Evolutionary conservation across 257 asterid species (phyloP), one percentile per base, ranked within the genome.

Genomic region (Ophiorrhiza pumila): DNA sequence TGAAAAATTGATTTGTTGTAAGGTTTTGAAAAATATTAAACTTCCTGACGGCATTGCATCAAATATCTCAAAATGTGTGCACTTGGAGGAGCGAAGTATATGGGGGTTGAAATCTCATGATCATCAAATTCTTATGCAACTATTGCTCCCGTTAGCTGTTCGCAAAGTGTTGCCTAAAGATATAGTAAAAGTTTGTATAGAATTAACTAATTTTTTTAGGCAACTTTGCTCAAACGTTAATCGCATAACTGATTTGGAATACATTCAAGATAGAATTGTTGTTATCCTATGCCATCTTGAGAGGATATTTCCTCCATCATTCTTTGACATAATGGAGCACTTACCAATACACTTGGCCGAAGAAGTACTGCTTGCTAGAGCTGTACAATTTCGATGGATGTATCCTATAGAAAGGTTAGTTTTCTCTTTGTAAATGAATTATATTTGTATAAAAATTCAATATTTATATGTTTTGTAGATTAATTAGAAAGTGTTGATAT

Each of bases 301-400:
- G 20, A 60, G 20, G 42, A 60, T 60, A 29, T 60, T 60, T 31
- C 42, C 66, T 35, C 39, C 11, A 29, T 29, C 66, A 60, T 60
- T 60, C 22, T 32, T 62, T 62, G 45, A 62, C 31, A 34, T 62
- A 32, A 62, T 62, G 68, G 68, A 62, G 31, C 68, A 62, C 27
- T 37, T 34, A 9, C 68, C 46, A 20, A 62, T 14, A 5, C 46
- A 62, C 13, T 59, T 59, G 7, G 39, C 7, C 27, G 64, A 5
- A 22, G 64, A 58, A 23, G n/a, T 6, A 0, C 6, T 53, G 2
- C 2, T 53, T 1, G 60, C 35, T 56, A 11, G 62, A 56, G 62
- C 62, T 2, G 62, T 56, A 1, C 34, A 56, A 56, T 56, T 56
- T 14, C 14, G 35, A 56, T 56, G 22, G 32, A 56, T 56, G 17